A percentile compares a stretch with the other conserved stretches of the same genome.
Evolutionary conservation across 2,329 filamentous ascomycete genomes (phyloP).

Genomic region (Aspergillus sergii): DNA sequence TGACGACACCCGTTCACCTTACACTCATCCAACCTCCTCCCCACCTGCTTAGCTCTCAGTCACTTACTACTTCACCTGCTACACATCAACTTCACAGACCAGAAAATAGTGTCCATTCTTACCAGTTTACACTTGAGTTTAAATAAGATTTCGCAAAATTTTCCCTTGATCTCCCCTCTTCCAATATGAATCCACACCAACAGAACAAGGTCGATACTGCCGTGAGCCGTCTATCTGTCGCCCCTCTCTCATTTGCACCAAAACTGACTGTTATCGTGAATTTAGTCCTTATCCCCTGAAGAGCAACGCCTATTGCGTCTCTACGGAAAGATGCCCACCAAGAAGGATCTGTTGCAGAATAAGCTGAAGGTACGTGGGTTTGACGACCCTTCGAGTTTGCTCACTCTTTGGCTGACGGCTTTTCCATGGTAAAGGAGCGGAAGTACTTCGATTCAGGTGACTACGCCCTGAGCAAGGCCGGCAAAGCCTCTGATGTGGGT

Average conservation of each 20-base stretch:
- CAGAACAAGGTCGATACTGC: constrained; percentile 98
- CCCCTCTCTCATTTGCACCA: background rate
- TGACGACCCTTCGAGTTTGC: background rate
- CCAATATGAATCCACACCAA: constrained; percentile 89
- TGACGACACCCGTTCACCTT: constrained; percentile 9
- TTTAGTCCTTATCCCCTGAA: constrained; percentile 84
- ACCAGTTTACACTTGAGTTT: constrained; percentile 1
- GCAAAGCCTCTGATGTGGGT: constrained; percentile 91
- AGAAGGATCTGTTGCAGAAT: constrained; percentile 95
- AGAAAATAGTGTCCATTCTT: background rate
- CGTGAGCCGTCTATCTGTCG: constrained; percentile 60
- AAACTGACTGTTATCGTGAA: constrained; percentile 14
- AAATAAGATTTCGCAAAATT: background rate
- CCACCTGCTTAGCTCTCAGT: background rate
- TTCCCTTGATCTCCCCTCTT: background rate
- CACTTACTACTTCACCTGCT: background rate
- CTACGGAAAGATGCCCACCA: constrained; percentile 96
- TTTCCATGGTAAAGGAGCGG: constrained; percentile 65
- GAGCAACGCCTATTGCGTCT: constrained; percentile 96
- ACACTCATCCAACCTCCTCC: background rate
- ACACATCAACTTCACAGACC: background rate
- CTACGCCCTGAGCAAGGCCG: constrained; percentile 95
- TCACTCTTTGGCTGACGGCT: background rate
- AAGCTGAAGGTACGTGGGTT: constrained; percentile 72
- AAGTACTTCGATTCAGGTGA: constrained; percentile 98